Evolutionary conservation across 805 yeast species (phyloP).

Genomic region (Dipodascus albidus): DNA sequence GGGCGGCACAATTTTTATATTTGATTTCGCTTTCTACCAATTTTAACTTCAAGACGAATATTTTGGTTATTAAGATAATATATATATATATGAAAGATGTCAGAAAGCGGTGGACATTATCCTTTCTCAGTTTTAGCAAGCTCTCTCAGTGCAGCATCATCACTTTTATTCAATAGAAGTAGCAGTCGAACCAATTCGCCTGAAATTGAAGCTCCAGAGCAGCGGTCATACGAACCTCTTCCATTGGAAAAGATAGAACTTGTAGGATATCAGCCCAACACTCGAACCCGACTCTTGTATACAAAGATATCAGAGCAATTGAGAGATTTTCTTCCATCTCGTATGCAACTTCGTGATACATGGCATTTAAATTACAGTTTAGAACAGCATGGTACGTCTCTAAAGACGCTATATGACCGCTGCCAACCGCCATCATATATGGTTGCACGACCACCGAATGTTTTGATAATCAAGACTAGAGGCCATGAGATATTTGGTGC

Average conservation of each 20-base stretch:
- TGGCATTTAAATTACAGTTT: constrained; percentile 78
- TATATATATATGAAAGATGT: background rate
- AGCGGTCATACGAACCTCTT: constrained; percentile 8
- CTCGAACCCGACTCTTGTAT: constrained; percentile 47
- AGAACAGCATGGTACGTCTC: constrained; percentile 86
- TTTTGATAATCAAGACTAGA: constrained; percentile 59
- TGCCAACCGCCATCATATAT: constrained; percentile 17
- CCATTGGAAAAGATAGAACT: constrained; percentile 25
- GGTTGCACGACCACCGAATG: constrained; percentile 39
- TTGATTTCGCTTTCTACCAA: background rate
- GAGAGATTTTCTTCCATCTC: constrained; percentile 59
- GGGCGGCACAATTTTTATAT: background rate
- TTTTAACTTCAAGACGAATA: too few species aligned
- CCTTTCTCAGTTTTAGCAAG: background rate
- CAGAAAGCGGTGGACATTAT: background rate
- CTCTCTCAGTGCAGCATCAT: background rate
- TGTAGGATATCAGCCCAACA: constrained; percentile 46
- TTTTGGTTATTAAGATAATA: too few species aligned
- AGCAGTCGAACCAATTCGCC: background rate
- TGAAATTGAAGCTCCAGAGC: background rate
- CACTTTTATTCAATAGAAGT: background rate
- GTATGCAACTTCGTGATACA: constrained; percentile 62
- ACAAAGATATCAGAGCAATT: constrained; percentile 62
- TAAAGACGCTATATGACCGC: constrained; percentile 54
- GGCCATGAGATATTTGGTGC: constrained; percentile 63